Base-by-base conservation (phyloP, 257 asterid species). In the Ballota nigra region DNA sequence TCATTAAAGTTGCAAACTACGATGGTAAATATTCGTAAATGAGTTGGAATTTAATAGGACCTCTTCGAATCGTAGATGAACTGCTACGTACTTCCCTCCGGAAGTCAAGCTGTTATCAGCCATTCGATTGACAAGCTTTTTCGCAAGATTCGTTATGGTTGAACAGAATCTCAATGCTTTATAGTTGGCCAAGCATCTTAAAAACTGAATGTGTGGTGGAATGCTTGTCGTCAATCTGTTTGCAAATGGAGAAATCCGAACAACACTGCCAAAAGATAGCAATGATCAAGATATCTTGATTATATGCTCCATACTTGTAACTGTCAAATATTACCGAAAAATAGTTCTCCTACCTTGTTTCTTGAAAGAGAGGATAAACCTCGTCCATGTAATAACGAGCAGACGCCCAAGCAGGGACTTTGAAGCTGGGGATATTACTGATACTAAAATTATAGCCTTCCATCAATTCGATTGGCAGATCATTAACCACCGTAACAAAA, bases 1-100 rank as follows among this genome's bases (percentile, higher is more conserved):
- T 22, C 28, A 4, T 53, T 24, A 13, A 60, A 34, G 20, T 74
- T 59, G 9, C 1, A 43, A 52, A 66, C 20, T 62, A 12, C 22
- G 45, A 59, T 11, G 40, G 38, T 9, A 33, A 60, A 28, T 36
- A 22, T 51, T 26, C 7, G 24, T 8, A 28, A 53, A 69, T 31
- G 63, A 60, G 23, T 63, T 55, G 18, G 24, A 49, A 6, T 4
- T 26, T 23, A 52, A 23, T 40, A 57, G 24, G 66, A 89, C 98
- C 96, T 89, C 97, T 71, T 92, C 96, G 45, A 86, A 92, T 23
- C 98, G 88, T 71, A 92, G 96, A 83, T 92, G 98, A 62, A 92
- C 76, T 4, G 98, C 82, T 22, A 92, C 81, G 65, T 89, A 92
- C 74, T 86, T 89, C 79, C 96, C 94, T 18, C 83, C 83, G 34